phyloP scores from a whole-genome alignment of 2,329 filamentous ascomycete genomes.

The Fusarium avenaceum region DNA sequence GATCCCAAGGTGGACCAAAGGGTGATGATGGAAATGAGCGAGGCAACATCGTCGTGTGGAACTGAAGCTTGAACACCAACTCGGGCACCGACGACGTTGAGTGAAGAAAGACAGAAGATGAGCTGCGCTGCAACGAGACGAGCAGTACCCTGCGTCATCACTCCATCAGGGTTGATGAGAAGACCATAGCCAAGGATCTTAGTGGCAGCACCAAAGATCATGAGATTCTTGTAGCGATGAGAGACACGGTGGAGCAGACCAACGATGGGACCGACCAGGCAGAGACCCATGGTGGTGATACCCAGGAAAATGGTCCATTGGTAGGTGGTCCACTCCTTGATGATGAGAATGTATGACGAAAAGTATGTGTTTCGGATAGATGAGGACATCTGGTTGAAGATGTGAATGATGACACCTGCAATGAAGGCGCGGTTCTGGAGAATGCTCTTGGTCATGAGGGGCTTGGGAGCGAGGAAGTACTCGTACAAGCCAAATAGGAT shows the following conservation, averaged over 20 bases:
- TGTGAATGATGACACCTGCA: constrained; percentile 49
- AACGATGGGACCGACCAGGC: constrained; percentile 54
- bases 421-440: constrained; percentile 53
- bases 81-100: constrained; percentile 57
- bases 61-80: constrained; percentile 59
- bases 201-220: constrained; percentile 55
- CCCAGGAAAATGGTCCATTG: constrained; percentile 58
- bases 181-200: constrained; percentile 57
- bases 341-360: constrained; percentile 56
- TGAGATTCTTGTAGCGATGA: constrained; percentile 59
- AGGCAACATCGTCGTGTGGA: constrained; percentile 58
- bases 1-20: constrained; percentile 58
- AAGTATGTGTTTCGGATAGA: constrained; percentile 55
- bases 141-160: constrained; percentile 54
- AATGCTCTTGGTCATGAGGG: constrained; percentile 52
- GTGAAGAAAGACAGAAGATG: constrained; percentile 54
- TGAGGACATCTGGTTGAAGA: constrained; percentile 55
- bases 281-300: constrained; percentile 57
- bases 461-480: constrained; percentile 51
- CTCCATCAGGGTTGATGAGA: constrained; percentile 48
- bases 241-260: constrained; percentile 54
- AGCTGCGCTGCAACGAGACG: constrained; percentile 55
- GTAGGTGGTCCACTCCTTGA: constrained; percentile 59
- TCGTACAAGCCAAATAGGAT: constrained; percentile 55
- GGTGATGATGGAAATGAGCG: constrained; percentile 55